phyloP scores from a whole-genome alignment of 192 early-diverging fungal genomes.

The Powellomyces hirtus region DNA sequence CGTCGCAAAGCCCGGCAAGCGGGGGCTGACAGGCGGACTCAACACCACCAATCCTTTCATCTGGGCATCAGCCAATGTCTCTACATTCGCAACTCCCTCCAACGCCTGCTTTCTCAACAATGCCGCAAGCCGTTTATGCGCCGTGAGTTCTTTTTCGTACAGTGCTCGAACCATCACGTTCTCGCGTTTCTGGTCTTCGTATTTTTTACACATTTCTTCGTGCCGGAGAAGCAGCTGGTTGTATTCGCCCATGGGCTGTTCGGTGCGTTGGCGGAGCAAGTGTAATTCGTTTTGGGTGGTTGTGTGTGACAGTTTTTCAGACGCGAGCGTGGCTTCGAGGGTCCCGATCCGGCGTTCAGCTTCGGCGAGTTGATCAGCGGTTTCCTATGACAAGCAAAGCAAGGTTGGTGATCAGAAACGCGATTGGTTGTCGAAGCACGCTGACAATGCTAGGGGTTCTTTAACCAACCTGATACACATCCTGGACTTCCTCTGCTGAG shows the following conservation, averaged over 20 bases:
- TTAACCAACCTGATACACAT: slow-evolving; percentile 27
- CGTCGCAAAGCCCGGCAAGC: neutral
- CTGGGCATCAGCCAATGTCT: neutral
- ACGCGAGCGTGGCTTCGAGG: slow-evolving; percentile 4
- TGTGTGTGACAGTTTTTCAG: neutral
- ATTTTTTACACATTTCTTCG: slow-evolving; percentile 26
- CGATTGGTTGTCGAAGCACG: too few species aligned
- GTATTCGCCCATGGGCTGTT: slow-evolving; percentile 25
- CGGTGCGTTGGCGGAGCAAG: neutral
- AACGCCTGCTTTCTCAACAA: slow-evolving; percentile 5
- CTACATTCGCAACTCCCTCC: neutral
- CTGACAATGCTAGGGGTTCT: neutral
- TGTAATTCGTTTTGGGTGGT: neutral
- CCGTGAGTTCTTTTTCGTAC: slow-evolving; percentile 24
- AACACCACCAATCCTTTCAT: neutral
- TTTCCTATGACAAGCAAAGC: slow-evolving; percentile 11
- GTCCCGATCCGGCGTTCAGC: slow-evolving; percentile 8
- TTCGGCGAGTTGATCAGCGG: slow-evolving; percentile 21
- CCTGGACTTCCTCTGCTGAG: slow-evolving; percentile 27
- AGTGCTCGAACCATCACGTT: slow-evolving; percentile 3
- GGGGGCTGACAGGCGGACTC: neutral
- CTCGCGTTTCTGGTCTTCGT: slow-evolving; percentile 13
- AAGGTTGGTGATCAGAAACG: neutral
- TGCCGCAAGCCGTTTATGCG: slow-evolving; percentile 10
- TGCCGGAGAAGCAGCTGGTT: slow-evolving; percentile 17